phyloP scores from a whole-genome alignment of 208 protist species.

The Wallacemonas sp. region DNA sequence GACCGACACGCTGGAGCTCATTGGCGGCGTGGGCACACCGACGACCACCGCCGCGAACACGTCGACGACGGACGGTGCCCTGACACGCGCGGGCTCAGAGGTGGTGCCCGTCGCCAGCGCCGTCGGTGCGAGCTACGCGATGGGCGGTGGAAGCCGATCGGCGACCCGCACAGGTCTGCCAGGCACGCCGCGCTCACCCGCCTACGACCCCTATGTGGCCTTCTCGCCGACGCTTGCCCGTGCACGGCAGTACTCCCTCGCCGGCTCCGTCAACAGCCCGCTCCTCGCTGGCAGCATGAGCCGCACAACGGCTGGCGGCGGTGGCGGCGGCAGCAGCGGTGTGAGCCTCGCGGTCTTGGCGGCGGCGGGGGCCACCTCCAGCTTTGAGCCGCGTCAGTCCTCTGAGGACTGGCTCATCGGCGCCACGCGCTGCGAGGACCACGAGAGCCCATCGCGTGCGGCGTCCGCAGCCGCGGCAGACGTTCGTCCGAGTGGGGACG shows the following conservation, averaged over 20 bases:
- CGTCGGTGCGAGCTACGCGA: background rate
- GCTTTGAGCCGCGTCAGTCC: no score
- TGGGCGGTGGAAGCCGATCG: background rate
- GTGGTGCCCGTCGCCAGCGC: background rate
- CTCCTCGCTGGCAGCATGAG: background rate
- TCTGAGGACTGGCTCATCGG: no score
- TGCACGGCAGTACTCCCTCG: background rate
- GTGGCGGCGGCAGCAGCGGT: background rate
- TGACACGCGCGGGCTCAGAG: background rate
- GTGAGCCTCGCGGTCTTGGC: background rate
- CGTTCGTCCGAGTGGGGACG: no score
- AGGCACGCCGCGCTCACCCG: slow-evolving; percentile 1
- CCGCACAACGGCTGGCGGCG: background rate
- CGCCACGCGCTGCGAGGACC: no score
- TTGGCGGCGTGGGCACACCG: background rate
- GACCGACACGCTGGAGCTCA: background rate
- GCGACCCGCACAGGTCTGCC: background rate
- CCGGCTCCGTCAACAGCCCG: background rate
- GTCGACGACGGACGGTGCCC: background rate
- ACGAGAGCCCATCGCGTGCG: no score
- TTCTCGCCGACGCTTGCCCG: slow-evolving; percentile 4
- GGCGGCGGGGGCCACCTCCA: no score
- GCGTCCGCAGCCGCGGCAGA: no score
- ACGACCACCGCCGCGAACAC: background rate
- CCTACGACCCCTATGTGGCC: slow-evolving; percentile 10